phyloP scores from a whole-genome alignment of 345 rosid species.

The Dovyalis caffra region DNA sequence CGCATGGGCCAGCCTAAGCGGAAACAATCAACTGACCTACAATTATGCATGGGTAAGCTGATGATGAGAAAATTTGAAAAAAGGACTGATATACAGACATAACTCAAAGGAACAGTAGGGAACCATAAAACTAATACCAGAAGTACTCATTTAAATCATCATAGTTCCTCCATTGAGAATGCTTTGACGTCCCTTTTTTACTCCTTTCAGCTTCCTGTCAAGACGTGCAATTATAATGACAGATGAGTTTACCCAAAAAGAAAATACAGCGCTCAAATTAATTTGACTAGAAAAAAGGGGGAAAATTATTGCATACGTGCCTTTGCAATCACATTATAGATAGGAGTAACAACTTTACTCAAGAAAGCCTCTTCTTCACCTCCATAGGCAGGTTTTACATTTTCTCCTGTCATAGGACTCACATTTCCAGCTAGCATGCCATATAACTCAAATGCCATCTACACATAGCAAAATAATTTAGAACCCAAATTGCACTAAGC shows the following conservation, averaged over 20 bases:
- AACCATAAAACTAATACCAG: slow-evolving; percentile 51
- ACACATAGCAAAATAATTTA: slow-evolving; percentile 12
- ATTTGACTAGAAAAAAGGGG: neutral
- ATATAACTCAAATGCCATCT: slow-evolving; percentile 99
- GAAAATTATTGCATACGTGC: slow-evolving; percentile 30
- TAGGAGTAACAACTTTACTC: slow-evolving; percentile 88
- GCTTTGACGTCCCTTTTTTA: slow-evolving; percentile 85
- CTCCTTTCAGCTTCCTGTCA: slow-evolving; percentile 87
- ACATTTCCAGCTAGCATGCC: slow-evolving; percentile 98
- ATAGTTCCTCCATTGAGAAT: slow-evolving; percentile 98
- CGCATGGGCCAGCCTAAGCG: slow-evolving; percentile 99
- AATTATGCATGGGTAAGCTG: slow-evolving; percentile 7
- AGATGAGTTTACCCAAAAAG: slow-evolving; percentile 2
- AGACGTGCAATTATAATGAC: slow-evolving; percentile 15
- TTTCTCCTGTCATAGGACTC: slow-evolving; percentile 97
- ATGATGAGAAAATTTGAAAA: neutral
- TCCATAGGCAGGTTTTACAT: slow-evolving; percentile 96
- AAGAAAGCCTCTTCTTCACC: slow-evolving; percentile 97
- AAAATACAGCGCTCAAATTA: neutral
- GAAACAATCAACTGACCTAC: slow-evolving; percentile 95
- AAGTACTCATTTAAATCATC: slow-evolving; percentile 97
- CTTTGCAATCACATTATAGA: slow-evolving; percentile 77
- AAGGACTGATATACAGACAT: neutral
- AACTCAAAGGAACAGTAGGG: neutral
- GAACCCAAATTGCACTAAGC: neutral